phyloP scores from a whole-genome alignment of 148 eudicot genomes.

The Euryodendron excelsum region DNA sequence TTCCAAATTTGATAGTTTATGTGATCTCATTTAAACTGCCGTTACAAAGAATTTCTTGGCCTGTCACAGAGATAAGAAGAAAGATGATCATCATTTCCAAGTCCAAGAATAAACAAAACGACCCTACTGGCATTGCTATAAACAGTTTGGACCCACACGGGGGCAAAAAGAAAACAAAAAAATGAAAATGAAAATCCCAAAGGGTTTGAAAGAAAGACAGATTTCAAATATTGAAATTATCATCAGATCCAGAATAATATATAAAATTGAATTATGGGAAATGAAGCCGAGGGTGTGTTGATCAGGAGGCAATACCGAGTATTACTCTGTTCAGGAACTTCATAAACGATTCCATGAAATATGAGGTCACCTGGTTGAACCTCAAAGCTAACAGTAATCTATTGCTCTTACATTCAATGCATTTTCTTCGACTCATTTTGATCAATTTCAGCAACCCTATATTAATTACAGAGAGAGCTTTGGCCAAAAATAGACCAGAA shows the following conservation, averaged over 20 bases:
- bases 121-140: not conserved
- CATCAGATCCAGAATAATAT: not conserved
- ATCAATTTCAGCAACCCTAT: not conserved
- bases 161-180: not conserved
- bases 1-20: not conserved
- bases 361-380: not conserved
- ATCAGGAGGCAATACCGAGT: no score
- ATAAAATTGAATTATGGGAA: not conserved
- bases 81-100: not conserved
- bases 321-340: not conserved
- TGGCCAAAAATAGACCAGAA: no score
- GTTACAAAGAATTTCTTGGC: conserved; percentile 49
- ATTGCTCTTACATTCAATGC: not conserved
- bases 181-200: not conserved
- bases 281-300: no score
- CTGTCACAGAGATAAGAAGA: conserved; percentile 30
- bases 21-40: conserved; percentile 1
- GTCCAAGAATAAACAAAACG: not conserved
- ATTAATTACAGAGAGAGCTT: not conserved
- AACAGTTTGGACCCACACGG: not conserved
- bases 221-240: not conserved
- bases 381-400: not conserved
- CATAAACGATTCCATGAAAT: not conserved
- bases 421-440: not conserved
- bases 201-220: not conserved